Conservation (phyloP, 805 yeast species). For the Spencermartinsiella europaea region DNA sequence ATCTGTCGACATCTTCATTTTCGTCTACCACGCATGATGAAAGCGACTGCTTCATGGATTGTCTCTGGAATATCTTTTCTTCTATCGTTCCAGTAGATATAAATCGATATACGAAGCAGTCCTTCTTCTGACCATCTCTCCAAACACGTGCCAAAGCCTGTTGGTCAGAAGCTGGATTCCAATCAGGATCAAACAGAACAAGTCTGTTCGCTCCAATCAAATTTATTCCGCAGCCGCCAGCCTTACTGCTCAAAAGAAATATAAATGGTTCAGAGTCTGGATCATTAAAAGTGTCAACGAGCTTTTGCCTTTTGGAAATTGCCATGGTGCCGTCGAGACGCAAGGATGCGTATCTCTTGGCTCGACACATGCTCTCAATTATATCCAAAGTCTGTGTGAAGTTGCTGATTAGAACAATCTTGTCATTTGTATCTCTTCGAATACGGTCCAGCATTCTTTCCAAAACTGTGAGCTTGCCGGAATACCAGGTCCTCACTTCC, state of each 20-base stretch:
- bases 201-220: conserved; percentile 93
- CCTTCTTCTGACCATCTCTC: conserved; percentile 98
- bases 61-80: conserved; percentile 93
- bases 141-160: conserved; percentile 97
- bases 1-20: conserved; percentile 88
- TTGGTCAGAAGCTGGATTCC: conserved; percentile 99
- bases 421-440: conserved; percentile 78
- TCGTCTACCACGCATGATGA: conserved; percentile 97
- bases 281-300: conserved; percentile 87
- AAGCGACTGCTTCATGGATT: conserved; percentile 85
- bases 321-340: conserved; percentile 91
- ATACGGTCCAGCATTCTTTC: conserved; percentile 80
- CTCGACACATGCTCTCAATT: conserved; percentile 80
- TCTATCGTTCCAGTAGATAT: conserved; percentile 94
- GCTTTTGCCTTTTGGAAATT: conserved; percentile 85
- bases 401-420: conserved; percentile 89
- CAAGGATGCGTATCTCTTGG: conserved; percentile 65
- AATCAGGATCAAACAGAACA: conserved; percentile 83
- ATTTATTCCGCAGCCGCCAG: conserved; percentile 98
- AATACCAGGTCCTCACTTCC: conserved; percentile 71
- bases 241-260: conserved; percentile 86
- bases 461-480: conserved; percentile 82
- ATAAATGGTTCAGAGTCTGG: conserved; percentile 86
- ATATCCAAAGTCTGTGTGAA: conserved; percentile 92
- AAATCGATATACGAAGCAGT: conserved; percentile 90